phyloP scores from a whole-genome alignment of 192 early-diverging fungal genomes.

The Rhizoclosmatium globosum region DNA sequence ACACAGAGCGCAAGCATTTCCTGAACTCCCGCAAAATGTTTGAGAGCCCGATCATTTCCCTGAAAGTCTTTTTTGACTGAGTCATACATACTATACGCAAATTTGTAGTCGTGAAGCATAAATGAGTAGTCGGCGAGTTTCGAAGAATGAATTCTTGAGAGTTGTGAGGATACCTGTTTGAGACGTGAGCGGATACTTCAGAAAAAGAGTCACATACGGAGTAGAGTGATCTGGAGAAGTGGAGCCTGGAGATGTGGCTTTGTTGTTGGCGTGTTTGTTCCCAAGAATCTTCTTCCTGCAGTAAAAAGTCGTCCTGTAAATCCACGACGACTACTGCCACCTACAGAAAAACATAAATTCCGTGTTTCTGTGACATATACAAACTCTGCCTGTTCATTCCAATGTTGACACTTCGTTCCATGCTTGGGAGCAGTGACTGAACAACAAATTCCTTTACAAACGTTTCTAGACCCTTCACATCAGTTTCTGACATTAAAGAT shows the following conservation, averaged over 20 bases:
- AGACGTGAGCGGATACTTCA: neutral
- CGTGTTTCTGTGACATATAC: neutral
- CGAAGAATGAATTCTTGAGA: conserved; percentile 94
- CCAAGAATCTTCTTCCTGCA: conserved; percentile 86
- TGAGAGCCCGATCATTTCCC: conserved; percentile 58
- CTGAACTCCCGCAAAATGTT: conserved; percentile 58
- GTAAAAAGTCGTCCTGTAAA: conserved; percentile 89
- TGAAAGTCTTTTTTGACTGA: conserved; percentile 86
- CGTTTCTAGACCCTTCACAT: conserved; percentile 59
- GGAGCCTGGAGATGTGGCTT: conserved; percentile 8
- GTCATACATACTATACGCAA: conserved; percentile 91
- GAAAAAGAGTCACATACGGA: neutral
- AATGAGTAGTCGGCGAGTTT: conserved; percentile 96
- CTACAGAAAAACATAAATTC: conserved; percentile 34
- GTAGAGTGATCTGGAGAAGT: conserved; percentile 9
- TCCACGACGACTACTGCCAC: conserved; percentile 87
- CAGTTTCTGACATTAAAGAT: conserved; percentile 33
- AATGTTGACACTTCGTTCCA: conserved; percentile 88
- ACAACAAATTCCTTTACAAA: conserved; percentile 73
- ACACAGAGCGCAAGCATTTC: conserved; percentile 93
- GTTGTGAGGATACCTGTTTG: conserved; percentile 51
- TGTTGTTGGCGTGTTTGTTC: conserved; percentile 48
- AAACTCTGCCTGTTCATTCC: conserved; percentile 81
- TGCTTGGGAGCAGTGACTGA: conserved; percentile 83
- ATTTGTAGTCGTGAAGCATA: conserved; percentile 93